phyloP scores from a whole-genome alignment of 202 grass and related monocot genomes.

The Dendrocalamus latiflorus region DNA sequence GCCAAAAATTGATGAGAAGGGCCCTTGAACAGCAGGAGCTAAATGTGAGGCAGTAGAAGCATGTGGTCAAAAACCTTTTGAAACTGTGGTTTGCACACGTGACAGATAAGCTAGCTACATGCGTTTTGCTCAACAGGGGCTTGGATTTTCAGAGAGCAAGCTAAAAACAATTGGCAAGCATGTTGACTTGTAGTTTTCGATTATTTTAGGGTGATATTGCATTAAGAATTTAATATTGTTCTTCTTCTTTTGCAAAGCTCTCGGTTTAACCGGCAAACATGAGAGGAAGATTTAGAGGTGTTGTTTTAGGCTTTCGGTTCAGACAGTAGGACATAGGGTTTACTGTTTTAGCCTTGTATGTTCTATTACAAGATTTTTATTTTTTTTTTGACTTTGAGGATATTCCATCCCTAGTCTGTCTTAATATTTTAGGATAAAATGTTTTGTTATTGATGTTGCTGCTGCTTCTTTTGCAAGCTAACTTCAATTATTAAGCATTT shows the following conservation, averaged over 20 bases:
- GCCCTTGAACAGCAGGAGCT: conserved; percentile 18
- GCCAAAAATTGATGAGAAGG: conserved; percentile 27
- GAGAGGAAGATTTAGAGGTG: no score
- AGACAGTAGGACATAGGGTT: no score
- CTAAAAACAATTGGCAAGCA: conserved; percentile 5
- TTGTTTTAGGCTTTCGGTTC: no score
- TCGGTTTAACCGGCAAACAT: no score
- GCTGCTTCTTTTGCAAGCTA: not conserved
- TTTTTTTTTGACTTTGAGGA: no score
- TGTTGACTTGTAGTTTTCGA: not conserved
- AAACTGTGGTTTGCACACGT: conserved; percentile 22
- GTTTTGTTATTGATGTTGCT: no score
- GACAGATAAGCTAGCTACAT: conserved; percentile 13
- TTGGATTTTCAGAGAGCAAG: conserved; percentile 21
- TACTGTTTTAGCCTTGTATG: no score
- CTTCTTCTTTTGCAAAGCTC: not conserved
- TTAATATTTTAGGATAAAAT: no score
- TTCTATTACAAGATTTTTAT: no score
- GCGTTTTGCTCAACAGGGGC: not conserved
- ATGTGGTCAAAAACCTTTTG: conserved; percentile 19
- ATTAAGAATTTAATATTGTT: not conserved
- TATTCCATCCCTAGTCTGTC: no score
- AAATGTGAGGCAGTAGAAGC: not conserved
- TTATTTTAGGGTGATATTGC: not conserved
- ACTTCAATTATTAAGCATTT: not conserved